phyloP scores from a whole-genome alignment of 2,329 filamentous ascomycete genomes.

The Xylaria sp. region DNA sequence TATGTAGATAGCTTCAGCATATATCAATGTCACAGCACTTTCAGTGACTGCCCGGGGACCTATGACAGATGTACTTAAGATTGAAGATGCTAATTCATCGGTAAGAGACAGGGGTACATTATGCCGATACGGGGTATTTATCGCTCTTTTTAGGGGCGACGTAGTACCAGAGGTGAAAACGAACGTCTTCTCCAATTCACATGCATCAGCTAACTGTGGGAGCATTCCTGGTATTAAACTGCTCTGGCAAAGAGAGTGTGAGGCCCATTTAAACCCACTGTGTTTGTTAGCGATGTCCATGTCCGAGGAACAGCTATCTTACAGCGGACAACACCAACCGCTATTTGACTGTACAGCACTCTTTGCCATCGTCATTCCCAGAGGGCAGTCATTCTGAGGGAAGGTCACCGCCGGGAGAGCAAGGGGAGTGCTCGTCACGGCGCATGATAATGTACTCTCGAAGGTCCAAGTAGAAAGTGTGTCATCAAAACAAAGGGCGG shows the following conservation, averaged over 20 bases:
- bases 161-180: background rate
- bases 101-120: background rate
- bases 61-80: background rate
- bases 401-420: constrained; percentile 1
- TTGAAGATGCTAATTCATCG: background rate
- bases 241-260: constrained; percentile 4
- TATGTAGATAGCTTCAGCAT: constrained; percentile 16
- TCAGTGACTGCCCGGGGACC: background rate
- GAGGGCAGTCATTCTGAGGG: constrained; percentile 3
- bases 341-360: background rate
- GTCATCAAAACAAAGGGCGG: constrained; percentile 22
- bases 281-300: constrained; percentile 4
- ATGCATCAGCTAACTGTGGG: background rate
- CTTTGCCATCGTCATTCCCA: constrained; percentile 15
- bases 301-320: background rate
- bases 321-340: constrained; percentile 23
- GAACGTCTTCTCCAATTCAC: background rate
- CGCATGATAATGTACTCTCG: constrained; percentile 10
- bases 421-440: background rate
- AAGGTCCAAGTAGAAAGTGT: constrained; percentile 10
- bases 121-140: background rate
- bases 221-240: background rate
- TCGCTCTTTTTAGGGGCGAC: background rate
- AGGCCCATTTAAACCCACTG: constrained; percentile 18
- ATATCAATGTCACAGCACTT: constrained; percentile 1